A percentile compares a stretch with the other conserved stretches of the same genome.
These are phyloP conservation scores for Dimocarpus longan DNA, from an alignment of 345 rosid genomes.

Conservation along the genomic window DNA sequence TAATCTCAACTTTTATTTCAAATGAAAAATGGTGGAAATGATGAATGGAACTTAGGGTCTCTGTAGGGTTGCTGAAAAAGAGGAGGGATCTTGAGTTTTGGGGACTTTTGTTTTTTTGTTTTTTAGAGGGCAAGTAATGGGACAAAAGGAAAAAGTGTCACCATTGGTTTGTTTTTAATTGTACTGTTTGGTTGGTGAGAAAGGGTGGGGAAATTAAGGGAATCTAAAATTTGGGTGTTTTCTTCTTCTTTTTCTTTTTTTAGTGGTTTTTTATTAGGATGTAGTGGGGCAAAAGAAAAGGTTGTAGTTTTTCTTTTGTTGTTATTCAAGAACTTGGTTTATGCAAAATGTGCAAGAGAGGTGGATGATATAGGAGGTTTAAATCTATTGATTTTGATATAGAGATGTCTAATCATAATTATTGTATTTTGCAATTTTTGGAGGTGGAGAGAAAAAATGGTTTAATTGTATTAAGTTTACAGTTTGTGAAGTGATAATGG, in stretches of 20 bases:
- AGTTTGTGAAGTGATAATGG: neutral
- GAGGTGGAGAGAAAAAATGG: neutral
- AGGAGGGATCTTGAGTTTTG: conserved; percentile 17
- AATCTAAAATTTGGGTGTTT: conserved; percentile 12
- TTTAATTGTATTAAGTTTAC: neutral
- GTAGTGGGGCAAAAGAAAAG: conserved; percentile 1
- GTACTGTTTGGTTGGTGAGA: conserved; percentile 14
- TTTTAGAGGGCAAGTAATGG: neutral
- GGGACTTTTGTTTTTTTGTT: conserved; percentile 1
- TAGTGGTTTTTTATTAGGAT: conserved; percentile 2
- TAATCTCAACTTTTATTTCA: neutral
- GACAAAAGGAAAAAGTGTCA: conserved; percentile 19
- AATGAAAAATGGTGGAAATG: neutral
- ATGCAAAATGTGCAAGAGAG: neutral
- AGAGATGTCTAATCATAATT: neutral
- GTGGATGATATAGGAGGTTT: neutral
- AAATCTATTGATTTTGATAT: conserved; percentile 6
- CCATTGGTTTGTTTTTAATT: conserved; percentile 11
- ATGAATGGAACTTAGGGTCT: neutral
- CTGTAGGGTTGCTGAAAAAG: conserved; percentile 4
- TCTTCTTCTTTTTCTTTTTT: neutral
- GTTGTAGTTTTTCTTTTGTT: neutral
- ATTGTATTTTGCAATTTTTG: neutral
- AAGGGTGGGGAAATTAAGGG: neutral
- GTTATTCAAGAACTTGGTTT: neutral